Evolutionary conservation across 2,329 filamentous ascomycete species (phyloP).

Genomic region (Colletotrichum sp.): DNA sequence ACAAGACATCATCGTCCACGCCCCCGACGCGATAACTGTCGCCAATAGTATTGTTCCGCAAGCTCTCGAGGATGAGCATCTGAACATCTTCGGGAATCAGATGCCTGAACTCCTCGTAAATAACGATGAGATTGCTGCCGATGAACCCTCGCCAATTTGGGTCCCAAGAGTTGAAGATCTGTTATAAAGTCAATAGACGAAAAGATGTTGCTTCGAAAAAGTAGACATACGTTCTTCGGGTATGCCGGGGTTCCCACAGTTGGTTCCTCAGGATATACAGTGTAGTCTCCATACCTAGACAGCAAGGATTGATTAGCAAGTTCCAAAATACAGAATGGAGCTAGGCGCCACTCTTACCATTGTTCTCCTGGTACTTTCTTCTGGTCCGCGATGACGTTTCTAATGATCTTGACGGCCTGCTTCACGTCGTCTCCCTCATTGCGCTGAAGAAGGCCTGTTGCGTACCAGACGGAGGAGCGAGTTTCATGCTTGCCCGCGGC

Average conservation of each 20-base stretch:
- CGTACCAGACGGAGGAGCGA: conserved; percentile 63
- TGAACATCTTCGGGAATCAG: conserved; percentile 41
- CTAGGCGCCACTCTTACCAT: not conserved
- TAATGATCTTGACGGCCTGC: conserved; percentile 57
- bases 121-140: conserved; percentile 62
- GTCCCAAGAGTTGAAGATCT: conserved; percentile 63
- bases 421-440: conserved; percentile 52
- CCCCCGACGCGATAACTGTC: conserved; percentile 67
- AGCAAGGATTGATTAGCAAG: conserved; percentile 45
- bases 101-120: conserved; percentile 60
- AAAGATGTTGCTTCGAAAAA: not conserved
- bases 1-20: conserved; percentile 34
- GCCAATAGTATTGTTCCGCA: conserved; percentile 60
- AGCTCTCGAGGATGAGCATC: conserved; percentile 52
- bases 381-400: conserved; percentile 56
- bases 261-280: conserved; percentile 61
- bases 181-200: conserved; percentile 7
- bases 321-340: no score
- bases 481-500: conserved; percentile 59
- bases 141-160: conserved; percentile 70
- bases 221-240: conserved; percentile 26
- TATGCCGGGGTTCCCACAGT: conserved; percentile 58
- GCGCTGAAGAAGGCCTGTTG: conserved; percentile 59
- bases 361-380: conserved; percentile 52
- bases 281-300: conserved; percentile 39